Evolutionary conservation across 768 basidiomycete genomes (phyloP), one percentile per base, ranked within the genome.

Genomic region (Pluteus cervinus): DNA sequence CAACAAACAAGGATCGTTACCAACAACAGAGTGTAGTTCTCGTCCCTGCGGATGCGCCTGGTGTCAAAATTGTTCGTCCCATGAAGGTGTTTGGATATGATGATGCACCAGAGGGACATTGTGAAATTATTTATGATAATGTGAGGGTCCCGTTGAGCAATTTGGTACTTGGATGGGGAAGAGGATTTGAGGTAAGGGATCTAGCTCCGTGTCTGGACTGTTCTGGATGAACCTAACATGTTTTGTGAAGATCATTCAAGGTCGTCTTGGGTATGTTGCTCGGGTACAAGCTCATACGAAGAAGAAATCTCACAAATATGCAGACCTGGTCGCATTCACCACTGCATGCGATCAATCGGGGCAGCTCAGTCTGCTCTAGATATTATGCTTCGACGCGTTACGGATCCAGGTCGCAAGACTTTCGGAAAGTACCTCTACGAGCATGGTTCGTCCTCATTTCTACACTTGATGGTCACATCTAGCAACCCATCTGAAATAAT

Each of bases 281-380:
- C 5, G 10, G 18, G 11, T 26, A 25, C 8, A 11, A 11, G 33
- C 7, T 16, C 16, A 15, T 25, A 24, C 16, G 9, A 14, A 9
- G 26, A 14, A 28, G 10, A 28, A 9, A 14, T 28, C 26, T 9
- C 26, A 14, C 9, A 44, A 20, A 15, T 30, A 33, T 46, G 26
- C 44, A 90, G 89, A 28, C 92, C 92, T 35, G 92, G 92, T n/a
- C 83, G 92, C 39, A 86, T 94, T 50, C 92, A 94, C 52, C 89
- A 93, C 55, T 96, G 94, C 69, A 99, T 99, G 96, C 81, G 96
- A 25, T 86, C 89, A 6, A 88, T 99, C 41, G 96, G 96, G 15
- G 75, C 75, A 15, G 96, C 96, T 1, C 78, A 83, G 43, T 71
- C 75, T 16, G 85, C 94, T 3, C 65, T 98, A 40, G 89, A 96